Percentiles rank a stretch among this genome's conserved stretches.
Conservation (phyloP, 164 flowering plant genomes). For the Protea cynaroides region DNA sequence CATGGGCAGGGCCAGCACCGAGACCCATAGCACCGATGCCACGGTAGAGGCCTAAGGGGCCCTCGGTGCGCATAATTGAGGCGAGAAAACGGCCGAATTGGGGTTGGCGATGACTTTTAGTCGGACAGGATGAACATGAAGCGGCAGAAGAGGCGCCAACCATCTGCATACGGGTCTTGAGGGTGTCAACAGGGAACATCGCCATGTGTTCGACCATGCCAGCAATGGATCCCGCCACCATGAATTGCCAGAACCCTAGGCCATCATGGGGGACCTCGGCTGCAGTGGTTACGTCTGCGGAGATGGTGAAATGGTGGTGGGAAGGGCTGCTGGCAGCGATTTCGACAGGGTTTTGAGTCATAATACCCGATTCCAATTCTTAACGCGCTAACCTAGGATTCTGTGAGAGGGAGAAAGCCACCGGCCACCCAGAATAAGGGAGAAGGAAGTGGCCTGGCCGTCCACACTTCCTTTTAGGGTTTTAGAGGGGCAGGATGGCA, state of each 20-base stretch:
- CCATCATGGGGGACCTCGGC: conserved; percentile 21
- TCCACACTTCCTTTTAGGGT: too few species aligned
- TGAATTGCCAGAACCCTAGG: conserved; percentile 39
- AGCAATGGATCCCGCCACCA: conserved; percentile 50
- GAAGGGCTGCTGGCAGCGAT: conserved; percentile 1
- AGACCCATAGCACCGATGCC: conserved; percentile 71
- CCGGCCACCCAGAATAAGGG: too few species aligned
- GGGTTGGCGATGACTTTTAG: conserved; percentile 8
- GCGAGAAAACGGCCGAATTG: conserved; percentile 12
- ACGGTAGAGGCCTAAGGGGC: conserved; percentile 57
- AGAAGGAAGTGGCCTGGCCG: too few species aligned
- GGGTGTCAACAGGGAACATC: conserved; percentile 44
- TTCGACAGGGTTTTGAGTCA: too few species aligned
- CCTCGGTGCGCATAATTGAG: conserved; percentile 36
- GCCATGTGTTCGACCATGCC: conserved; percentile 52
- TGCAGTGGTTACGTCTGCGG: conserved; percentile 11
- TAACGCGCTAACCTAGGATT: too few species aligned
- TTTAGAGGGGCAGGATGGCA: too few species aligned
- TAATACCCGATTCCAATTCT: too few species aligned
- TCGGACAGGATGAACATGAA: conserved; percentile 29
- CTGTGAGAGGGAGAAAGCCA: too few species aligned
- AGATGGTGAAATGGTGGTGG: conserved; percentile 18
- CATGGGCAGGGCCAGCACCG: conserved; percentile 75
- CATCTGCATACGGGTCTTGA: conserved; percentile 42
- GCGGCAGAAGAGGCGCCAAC: conserved; percentile 38